Base-by-base conservation (phyloP, 306 rosid genomes). In the Vigna mungo region DNA sequence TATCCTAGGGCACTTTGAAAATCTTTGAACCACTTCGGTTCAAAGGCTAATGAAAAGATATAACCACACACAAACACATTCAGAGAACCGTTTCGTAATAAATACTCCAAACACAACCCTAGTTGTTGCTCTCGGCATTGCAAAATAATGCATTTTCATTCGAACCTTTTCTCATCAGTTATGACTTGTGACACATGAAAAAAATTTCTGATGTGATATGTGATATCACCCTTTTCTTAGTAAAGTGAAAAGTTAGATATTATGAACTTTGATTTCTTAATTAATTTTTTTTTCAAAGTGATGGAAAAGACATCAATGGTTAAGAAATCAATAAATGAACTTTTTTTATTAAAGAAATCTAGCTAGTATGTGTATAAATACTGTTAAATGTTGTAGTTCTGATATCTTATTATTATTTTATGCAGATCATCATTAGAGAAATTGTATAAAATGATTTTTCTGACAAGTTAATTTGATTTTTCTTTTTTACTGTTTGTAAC, bases 21-120 rank as follows among this genome's bases (percentile, higher is more conserved):
- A 71, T 66, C 71, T 74, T 77, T 73, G 63, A 74, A 59, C 61
- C 7, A 48, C 41, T 6, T 78, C 66, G 81, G 62, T 83, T 63
- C 81, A 78, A 75, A 75, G 62, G 75, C 39, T 83, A 75, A 70
- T 71, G 71, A 85, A 75, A 78, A 75, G 68, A 80, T 78, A 72
- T 12, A 44, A 11, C 5, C 49, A 44, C 49, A 44, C 46, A 41
- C 37, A 34, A 30, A 30, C 37, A 34, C 46, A 41, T 41, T 49
- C 15, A 1, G 80, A 77, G 81, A 55, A 59, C 70, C 74, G 41
- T 82, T 78, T 68, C 3, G 46, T 65, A 65, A 52, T 65, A 20
- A 62, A 62, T 62, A 61, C 21, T 32, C 62, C 32, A 62, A 48
- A 32, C 25, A 27, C 55, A 39, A n/a, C 12, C 1, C 17, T 66